These are phyloP conservation scores for Combretum micranthum DNA, from an alignment of 345 rosid species.

Conservation along the genomic window DNA sequence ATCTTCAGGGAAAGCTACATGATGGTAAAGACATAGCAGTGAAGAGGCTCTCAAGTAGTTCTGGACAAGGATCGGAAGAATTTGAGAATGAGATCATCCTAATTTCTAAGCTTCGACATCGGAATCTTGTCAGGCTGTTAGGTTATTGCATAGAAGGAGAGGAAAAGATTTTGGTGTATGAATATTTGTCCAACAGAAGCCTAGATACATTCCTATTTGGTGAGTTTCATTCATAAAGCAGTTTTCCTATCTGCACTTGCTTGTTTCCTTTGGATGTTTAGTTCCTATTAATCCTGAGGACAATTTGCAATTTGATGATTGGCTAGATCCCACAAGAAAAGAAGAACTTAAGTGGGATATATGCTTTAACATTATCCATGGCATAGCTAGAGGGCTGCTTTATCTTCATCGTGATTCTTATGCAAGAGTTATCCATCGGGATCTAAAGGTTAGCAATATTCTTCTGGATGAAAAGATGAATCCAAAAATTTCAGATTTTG, in stretches of 20 bases:
- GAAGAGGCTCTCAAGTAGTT: conserved; percentile 46
- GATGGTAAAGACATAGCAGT: conserved; percentile 52
- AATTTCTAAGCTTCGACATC: conserved; percentile 53
- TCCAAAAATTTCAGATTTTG: conserved; percentile 84
- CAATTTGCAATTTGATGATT: no score
- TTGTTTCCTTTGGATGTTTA: neutral
- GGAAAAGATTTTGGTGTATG: conserved; percentile 46
- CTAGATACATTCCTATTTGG: conserved; percentile 51
- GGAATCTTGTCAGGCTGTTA: conserved; percentile 46
- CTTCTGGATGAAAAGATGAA: conserved; percentile 61
- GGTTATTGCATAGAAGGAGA: conserved; percentile 40
- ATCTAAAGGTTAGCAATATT: conserved; percentile 70
- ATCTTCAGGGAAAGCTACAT: no score
- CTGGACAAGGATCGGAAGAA: conserved; percentile 56
- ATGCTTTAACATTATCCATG: conserved; percentile 50
- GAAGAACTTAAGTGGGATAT: conserved; percentile 53
- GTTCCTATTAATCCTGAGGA: neutral
- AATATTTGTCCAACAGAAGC: conserved; percentile 58
- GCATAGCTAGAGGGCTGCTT: conserved; percentile 74
- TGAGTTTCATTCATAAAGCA: conserved; percentile 8
- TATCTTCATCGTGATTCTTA: conserved; percentile 74
- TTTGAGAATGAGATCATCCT: conserved; percentile 46
- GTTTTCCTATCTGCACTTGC: no score
- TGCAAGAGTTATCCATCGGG: conserved; percentile 80
- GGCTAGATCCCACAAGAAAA: no score